Evolutionary conservation across 306 rosid genomes (phyloP).

Genomic region (Abrus precatorius): DNA sequence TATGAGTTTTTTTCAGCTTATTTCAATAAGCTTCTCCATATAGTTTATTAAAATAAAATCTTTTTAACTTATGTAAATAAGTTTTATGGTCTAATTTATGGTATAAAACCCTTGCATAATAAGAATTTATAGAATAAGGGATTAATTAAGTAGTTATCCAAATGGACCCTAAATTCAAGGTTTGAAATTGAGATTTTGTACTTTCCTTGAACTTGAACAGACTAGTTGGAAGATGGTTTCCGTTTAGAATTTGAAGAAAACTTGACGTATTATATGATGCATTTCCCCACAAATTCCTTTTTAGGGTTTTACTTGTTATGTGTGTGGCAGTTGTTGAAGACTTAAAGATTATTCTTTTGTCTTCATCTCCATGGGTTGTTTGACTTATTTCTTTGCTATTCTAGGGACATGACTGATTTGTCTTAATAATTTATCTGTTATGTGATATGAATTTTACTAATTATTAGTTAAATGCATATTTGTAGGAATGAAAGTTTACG

Average conservation of each 20-base stretch:
- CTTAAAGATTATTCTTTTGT: conserved; percentile 8
- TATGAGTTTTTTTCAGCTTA: too few relatives aligned
- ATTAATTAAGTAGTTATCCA: too few relatives aligned
- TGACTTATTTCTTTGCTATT: not conserved
- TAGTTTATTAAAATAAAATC: too few relatives aligned
- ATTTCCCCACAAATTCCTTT: conserved; percentile 23
- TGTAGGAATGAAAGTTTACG: conserved; percentile 86
- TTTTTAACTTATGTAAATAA: too few relatives aligned
- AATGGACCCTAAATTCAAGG: not conserved
- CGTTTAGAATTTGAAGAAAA: conserved; percentile 31
- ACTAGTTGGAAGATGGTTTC: not conserved
- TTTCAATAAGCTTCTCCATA: too few relatives aligned
- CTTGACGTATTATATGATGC: not conserved
- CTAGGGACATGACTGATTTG: conserved; percentile 7
- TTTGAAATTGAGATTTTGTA: conserved; percentile 23
- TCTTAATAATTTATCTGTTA: conserved; percentile 20
- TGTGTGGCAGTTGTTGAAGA: conserved; percentile 35
- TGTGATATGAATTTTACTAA: conserved; percentile 18
- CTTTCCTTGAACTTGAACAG: conserved; percentile 18
- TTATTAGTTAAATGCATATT: conserved; percentile 27
- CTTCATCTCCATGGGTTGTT: conserved; percentile 33
- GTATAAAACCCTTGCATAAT: too few relatives aligned
- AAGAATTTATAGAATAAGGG: too few relatives aligned
- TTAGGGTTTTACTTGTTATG: conserved; percentile 5
- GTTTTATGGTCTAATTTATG: too few relatives aligned